phyloP scores from a whole-genome alignment of 1,284 basidiomycete genomes.

The Apiotrichum gracile region DNA sequence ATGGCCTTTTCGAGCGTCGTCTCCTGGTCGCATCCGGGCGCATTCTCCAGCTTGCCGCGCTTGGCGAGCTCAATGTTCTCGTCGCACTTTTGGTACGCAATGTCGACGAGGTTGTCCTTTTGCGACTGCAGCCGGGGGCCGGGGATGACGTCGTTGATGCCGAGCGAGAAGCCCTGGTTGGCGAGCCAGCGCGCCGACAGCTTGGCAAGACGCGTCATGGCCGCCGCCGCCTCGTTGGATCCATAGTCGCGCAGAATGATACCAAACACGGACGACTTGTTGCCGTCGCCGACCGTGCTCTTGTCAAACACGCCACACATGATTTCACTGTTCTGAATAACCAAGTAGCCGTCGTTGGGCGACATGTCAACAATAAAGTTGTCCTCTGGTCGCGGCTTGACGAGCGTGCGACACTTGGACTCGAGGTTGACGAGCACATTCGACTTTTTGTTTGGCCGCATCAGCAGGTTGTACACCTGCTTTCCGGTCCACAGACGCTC shows the following conservation, averaged over 20 bases:
- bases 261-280: slow-evolving; percentile 99
- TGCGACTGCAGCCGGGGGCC: slow-evolving; percentile 71
- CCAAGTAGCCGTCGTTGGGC: slow-evolving; percentile 97
- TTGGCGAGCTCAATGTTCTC: slow-evolving; percentile 85
- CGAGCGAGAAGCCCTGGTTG: slow-evolving; percentile 95
- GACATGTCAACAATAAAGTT: slow-evolving; percentile 68
- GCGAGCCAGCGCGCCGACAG: slow-evolving; percentile 92
- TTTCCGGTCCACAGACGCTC: slow-evolving; percentile 95
- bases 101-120: slow-evolving; percentile 83
- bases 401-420: slow-evolving; percentile 88
- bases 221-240: slow-evolving; percentile 83
- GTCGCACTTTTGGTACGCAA: slow-evolving; percentile 82
- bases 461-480: slow-evolving; percentile 93
- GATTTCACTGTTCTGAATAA: slow-evolving; percentile 95
- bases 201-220: slow-evolving; percentile 96
- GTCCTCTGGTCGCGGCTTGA: slow-evolving; percentile 61
- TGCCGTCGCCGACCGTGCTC: slow-evolving; percentile 93
- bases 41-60: slow-evolving; percentile 87
- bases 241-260: slow-evolving; percentile 98
- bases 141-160: slow-evolving; percentile 98
- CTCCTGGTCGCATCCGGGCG: slow-evolving; percentile 94
- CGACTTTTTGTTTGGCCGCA: slow-evolving; percentile 83
- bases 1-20: slow-evolving; percentile 95
- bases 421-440: slow-evolving; percentile 91
- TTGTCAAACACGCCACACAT: slow-evolving; percentile 99